Conservation (phyloP, 2,329 filamentous ascomycete genomes). For the Diaporthe amygdali region DNA sequence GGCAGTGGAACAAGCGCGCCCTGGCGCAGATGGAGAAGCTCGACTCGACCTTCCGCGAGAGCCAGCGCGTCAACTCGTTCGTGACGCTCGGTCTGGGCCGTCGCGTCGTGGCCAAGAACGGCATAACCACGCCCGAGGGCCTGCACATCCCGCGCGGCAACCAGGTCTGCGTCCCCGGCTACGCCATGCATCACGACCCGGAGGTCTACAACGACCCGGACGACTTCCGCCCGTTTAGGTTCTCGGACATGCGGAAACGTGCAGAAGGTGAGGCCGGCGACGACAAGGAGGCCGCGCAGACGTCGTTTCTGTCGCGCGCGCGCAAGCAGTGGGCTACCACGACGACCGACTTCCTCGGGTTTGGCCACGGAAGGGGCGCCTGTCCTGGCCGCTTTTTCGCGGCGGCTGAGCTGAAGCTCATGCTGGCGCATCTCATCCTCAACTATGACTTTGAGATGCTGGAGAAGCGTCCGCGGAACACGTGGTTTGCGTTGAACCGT, state of each 20-base stretch:
- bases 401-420: conserved; percentile 40
- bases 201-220: conserved; percentile 37
- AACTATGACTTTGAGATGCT: conserved; percentile 32
- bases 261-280: neutral
- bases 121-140: conserved; percentile 39
- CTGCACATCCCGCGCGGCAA: conserved; percentile 39
- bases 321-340: conserved; percentile 26
- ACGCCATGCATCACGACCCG: conserved; percentile 39
- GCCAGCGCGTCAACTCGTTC: conserved; percentile 45
- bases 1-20: conserved; percentile 40
- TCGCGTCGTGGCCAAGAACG: conserved; percentile 38
- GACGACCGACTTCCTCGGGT: conserved; percentile 33
- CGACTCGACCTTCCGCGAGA: conserved; percentile 49
- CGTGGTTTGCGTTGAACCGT: conserved; percentile 22
- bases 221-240: conserved; percentile 45
- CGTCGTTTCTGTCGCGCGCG: conserved; percentile 5
- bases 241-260: conserved; percentile 25
- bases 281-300: neutral
- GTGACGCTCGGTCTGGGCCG: conserved; percentile 42
- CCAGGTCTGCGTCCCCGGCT: conserved; percentile 41
- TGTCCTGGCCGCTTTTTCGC: conserved; percentile 47
- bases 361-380: conserved; percentile 44
- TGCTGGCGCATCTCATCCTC: conserved; percentile 32
- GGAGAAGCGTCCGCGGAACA: conserved; percentile 16
- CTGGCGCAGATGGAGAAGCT: conserved; percentile 42